A percentile compares a stretch with the other conserved stretches of the same genome.
These are phyloP conservation scores for Cercospora beticola DNA, from an alignment of 2,329 filamentous ascomycete genomes.

Conservation along the genomic window DNA sequence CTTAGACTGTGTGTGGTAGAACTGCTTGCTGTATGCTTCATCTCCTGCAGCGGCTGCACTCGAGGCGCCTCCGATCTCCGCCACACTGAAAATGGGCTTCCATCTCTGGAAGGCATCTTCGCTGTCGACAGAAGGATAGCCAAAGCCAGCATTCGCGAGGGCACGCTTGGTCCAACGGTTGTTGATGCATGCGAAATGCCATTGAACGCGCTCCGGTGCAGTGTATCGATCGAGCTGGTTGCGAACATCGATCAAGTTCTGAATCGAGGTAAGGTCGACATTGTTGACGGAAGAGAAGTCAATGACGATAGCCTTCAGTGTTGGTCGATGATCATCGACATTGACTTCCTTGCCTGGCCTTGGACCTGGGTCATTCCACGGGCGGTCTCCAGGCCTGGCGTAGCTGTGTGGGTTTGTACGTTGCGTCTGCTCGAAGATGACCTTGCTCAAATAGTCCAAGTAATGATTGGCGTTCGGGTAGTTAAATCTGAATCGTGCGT, in stretches of 20 bases:
- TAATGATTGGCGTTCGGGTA: constrained; percentile 92
- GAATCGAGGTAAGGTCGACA: constrained; percentile 87
- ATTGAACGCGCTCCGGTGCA: constrained; percentile 78
- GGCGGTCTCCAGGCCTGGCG: constrained; percentile 64
- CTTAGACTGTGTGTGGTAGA: constrained; percentile 36
- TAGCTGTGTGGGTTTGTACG: constrained; percentile 72
- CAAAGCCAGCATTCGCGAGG: constrained; percentile 82
- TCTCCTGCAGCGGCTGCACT: constrained; percentile 71
- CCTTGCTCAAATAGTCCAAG: constrained; percentile 63
- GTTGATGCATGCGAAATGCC: constrained; percentile 92
- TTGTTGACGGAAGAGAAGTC: constrained; percentile 94
- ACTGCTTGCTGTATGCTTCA: constrained; percentile 57
- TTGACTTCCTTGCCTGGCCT: constrained; percentile 53
- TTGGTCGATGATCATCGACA: constrained; percentile 58
- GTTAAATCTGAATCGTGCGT: constrained; percentile 59
- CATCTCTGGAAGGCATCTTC: constrained; percentile 63
- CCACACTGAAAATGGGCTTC: constrained; percentile 94
- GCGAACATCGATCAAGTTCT: constrained; percentile 88
- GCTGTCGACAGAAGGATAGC: constrained; percentile 65
- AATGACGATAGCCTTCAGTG: constrained; percentile 83
- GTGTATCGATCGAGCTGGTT: constrained; percentile 90
- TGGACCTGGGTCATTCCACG: constrained; percentile 92
- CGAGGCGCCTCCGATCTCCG: constrained; percentile 72
- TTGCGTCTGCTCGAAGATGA: constrained; percentile 61
- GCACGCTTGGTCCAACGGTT: constrained; percentile 95